Evolutionary conservation across 164 flowering plant genomes (phyloP).

Genomic region (Paratinospora sagittata): DNA sequence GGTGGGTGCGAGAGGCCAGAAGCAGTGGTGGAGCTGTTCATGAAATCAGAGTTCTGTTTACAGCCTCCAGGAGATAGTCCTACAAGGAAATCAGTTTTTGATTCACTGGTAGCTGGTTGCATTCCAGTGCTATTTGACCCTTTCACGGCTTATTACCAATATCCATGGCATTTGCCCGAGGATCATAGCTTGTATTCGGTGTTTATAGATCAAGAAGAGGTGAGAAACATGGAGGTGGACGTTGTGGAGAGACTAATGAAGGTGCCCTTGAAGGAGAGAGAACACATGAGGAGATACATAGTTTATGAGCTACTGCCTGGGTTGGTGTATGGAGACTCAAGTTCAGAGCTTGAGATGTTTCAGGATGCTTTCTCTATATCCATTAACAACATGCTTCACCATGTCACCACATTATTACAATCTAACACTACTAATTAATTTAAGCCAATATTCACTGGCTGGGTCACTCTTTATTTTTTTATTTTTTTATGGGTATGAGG

Average conservation of each 20-base stretch:
- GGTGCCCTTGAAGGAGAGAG: constrained; percentile 37
- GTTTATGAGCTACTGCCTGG: constrained; percentile 65
- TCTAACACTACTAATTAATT: background rate
- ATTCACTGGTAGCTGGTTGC: constrained; percentile 74
- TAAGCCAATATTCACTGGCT: too few species aligned
- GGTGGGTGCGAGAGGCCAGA: constrained; percentile 41
- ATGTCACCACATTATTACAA: constrained; percentile 25
- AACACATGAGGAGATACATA: constrained; percentile 71
- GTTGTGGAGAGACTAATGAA: constrained; percentile 52
- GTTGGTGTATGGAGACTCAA: constrained; percentile 53
- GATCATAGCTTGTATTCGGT: constrained; percentile 53
- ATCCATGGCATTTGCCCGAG: constrained; percentile 82
- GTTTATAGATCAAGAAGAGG: constrained; percentile 55
- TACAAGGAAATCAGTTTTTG: constrained; percentile 75
- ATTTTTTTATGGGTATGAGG: too few species aligned
- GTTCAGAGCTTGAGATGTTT: constrained; percentile 41
- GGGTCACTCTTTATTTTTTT: too few species aligned
- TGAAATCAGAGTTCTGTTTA: constrained; percentile 71
- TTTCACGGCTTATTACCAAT: constrained; percentile 71
- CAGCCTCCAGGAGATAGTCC: constrained; percentile 89
- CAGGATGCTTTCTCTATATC: constrained; percentile 65
- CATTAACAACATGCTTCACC: constrained; percentile 44
- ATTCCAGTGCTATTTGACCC: constrained; percentile 82
- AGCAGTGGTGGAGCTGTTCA: constrained; percentile 42
- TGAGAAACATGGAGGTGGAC: constrained; percentile 42